Percentiles rank a stretch among this genome's conserved stretches.
phyloP scores from a whole-genome alignment of 2,329 filamentous ascomycete species.

The Paracamarosporium sp. region DNA sequence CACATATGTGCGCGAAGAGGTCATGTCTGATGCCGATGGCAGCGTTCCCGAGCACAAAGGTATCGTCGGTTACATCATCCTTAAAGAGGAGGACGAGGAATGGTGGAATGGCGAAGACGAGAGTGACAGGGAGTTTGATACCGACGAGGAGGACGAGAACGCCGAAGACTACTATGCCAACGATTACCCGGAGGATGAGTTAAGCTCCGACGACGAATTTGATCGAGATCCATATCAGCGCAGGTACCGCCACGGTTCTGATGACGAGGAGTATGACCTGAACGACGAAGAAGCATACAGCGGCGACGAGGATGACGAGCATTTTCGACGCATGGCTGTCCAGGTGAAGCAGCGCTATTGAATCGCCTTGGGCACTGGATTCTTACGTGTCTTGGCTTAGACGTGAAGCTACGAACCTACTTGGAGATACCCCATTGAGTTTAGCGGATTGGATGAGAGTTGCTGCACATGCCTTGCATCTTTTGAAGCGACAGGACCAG shows the following conservation, averaged over 20 bases:
- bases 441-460: background rate
- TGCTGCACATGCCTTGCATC: background rate
- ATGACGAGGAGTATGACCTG: slow-evolving; percentile 49
- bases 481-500: background rate
- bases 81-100: slow-evolving; percentile 59
- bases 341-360: slow-evolving; percentile 27
- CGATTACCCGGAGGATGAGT: slow-evolving; percentile 82
- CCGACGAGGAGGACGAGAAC: slow-evolving; percentile 69
- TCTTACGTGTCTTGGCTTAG: background rate
- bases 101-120: slow-evolving; percentile 66
- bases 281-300: slow-evolving; percentile 23
- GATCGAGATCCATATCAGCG: slow-evolving; percentile 51
- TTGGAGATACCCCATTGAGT: slow-evolving; percentile 1
- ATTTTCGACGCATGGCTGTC: slow-evolving; percentile 36
- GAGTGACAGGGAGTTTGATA: slow-evolving; percentile 60
- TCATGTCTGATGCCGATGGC: slow-evolving; percentile 43
- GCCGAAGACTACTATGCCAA: slow-evolving; percentile 80
- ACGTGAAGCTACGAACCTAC: background rate
- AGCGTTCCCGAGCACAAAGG: slow-evolving; percentile 28
- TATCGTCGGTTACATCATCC: slow-evolving; percentile 55
- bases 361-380: slow-evolving; percentile 24
- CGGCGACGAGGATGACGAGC: slow-evolving; percentile 38
- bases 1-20: slow-evolving; percentile 62
- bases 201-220: slow-evolving; percentile 73
- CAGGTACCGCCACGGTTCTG: slow-evolving; percentile 46